Conservation (phyloP, 1,139 yeast species). For the Saccharomycopsis phalli region DNA sequence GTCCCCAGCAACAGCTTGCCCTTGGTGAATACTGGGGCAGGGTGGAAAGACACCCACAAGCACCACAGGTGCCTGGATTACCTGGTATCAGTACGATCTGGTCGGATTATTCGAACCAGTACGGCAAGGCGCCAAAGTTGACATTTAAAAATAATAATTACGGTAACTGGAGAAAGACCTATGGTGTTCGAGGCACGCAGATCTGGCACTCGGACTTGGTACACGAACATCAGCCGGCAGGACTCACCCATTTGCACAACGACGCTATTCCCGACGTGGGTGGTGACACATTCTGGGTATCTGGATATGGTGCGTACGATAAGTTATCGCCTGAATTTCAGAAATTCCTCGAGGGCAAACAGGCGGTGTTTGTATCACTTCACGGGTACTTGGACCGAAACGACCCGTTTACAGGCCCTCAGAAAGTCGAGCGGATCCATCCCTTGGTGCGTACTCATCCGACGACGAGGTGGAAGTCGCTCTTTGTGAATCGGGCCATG, state of each 20-base stretch:
- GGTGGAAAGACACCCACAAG: constrained; percentile 41
- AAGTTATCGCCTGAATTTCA: constrained; percentile 42
- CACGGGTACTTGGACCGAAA: constrained; percentile 35
- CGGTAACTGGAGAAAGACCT: constrained; percentile 4
- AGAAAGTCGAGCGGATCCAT: constrained; percentile 35
- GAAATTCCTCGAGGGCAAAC: constrained; percentile 40
- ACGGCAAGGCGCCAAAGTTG: constrained; percentile 1
- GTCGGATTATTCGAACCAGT: constrained; percentile 23
- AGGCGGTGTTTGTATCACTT: constrained; percentile 38
- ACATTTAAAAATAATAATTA: constrained; percentile 14
- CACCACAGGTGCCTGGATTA: constrained; percentile 34
- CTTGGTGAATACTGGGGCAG: constrained; percentile 39
- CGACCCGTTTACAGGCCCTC: constrained; percentile 37
- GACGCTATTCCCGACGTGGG: constrained; percentile 40
- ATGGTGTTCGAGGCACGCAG: constrained; percentile 22
- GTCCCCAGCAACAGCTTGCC: constrained; percentile 38
- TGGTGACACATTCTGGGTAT: constrained; percentile 44
- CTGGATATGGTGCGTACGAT: constrained; percentile 44
- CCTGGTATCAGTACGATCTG: constrained; percentile 46
- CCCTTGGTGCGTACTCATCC: constrained; percentile 45
- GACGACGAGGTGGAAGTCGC: constrained; percentile 46
- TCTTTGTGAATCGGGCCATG: constrained; percentile 38
- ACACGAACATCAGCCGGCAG: constrained; percentile 41
- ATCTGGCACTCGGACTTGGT: constrained; percentile 43
- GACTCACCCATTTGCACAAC: constrained; percentile 39